These are phyloP conservation scores for Pyrenochaeta sp. DNA, from an alignment of 2,329 filamentous ascomycete genomes.

Conservation along the genomic window DNA sequence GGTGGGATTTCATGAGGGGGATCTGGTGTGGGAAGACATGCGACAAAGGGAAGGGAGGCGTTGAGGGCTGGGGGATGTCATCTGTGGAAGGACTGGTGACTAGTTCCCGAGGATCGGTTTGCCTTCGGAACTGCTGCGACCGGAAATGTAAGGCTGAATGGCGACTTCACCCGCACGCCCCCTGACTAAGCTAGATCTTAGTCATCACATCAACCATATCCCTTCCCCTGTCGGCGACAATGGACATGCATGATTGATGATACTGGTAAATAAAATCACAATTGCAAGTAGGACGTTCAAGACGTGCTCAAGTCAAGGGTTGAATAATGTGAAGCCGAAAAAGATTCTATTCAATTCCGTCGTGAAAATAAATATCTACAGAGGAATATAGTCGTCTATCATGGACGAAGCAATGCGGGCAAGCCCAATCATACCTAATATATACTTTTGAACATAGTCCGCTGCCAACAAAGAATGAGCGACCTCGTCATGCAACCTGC, in stretches of 20 bases:
- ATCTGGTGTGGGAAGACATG: slow-evolving; percentile 4
- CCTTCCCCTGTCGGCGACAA: no score
- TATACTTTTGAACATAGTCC: neutral
- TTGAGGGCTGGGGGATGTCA: slow-evolving; percentile 26
- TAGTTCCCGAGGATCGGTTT: slow-evolving; percentile 30
- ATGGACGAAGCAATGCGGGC: slow-evolving; percentile 9
- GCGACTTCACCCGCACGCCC: slow-evolving; percentile 13
- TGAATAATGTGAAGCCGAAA: slow-evolving; percentile 7
- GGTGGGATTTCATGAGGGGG: slow-evolving; percentile 15
- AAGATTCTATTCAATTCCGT: slow-evolving; percentile 11
- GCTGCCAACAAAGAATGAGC: no score
- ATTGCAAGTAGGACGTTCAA: no score
- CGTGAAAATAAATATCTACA: slow-evolving; percentile 23
- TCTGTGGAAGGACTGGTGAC: slow-evolving; percentile 13
- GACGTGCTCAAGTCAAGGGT: slow-evolving; percentile 3
- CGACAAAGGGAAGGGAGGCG: slow-evolving; percentile 14
- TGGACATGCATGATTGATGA: no score
- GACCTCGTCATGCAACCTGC: no score
- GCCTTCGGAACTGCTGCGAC: slow-evolving; percentile 29
- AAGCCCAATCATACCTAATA: slow-evolving; percentile 17
- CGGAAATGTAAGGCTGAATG: slow-evolving; percentile 12
- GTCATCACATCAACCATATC: slow-evolving; percentile 8
- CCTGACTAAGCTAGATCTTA: slow-evolving; percentile 7
- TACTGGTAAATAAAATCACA: neutral
- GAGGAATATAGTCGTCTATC: slow-evolving; percentile 17